A percentile compares a stretch with the other conserved stretches of the same genome.
Conservation (phyloP, 75 land plant species). For the Pinus taeda region DNA sequence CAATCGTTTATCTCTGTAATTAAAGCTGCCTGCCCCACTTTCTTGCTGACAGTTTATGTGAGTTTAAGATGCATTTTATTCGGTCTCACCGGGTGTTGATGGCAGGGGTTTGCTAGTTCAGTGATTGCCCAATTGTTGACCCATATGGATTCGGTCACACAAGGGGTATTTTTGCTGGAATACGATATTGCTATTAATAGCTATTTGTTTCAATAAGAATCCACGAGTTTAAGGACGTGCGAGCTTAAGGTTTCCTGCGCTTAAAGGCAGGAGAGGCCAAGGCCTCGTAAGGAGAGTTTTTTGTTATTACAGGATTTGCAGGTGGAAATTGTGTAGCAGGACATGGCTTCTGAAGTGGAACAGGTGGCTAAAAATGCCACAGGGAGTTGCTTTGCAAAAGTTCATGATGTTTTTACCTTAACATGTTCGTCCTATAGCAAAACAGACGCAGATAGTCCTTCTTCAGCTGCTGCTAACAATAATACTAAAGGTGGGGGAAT, state of each 20-base stretch:
- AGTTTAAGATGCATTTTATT: not conserved
- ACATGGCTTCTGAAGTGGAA: slow-evolving; percentile 4
- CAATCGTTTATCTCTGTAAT: no score
- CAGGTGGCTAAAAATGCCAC: not conserved
- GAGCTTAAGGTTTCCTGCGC: not conserved
- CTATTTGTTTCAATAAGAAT: no score
- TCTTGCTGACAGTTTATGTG: not conserved
- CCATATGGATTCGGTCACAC: no score
- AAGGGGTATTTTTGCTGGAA: no score
- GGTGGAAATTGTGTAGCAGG: not conserved
- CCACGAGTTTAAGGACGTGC: not conserved
- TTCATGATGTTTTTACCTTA: not conserved
- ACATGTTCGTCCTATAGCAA: not conserved
- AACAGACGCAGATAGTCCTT: not conserved
- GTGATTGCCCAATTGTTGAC: no score
- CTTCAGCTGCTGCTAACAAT: not conserved
- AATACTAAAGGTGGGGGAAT: not conserved
- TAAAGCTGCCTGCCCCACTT: not conserved
- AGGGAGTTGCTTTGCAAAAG: not conserved
- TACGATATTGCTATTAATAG: no score
- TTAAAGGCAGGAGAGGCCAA: no score
- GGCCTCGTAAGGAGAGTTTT: not conserved
- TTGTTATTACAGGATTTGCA: not conserved
- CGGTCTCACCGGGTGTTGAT: not conserved
- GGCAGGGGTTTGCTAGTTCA: not conserved